Evolutionary conservation across 208 protist genomes (phyloP).

Genomic region (Trypanosoma brucei): DNA sequence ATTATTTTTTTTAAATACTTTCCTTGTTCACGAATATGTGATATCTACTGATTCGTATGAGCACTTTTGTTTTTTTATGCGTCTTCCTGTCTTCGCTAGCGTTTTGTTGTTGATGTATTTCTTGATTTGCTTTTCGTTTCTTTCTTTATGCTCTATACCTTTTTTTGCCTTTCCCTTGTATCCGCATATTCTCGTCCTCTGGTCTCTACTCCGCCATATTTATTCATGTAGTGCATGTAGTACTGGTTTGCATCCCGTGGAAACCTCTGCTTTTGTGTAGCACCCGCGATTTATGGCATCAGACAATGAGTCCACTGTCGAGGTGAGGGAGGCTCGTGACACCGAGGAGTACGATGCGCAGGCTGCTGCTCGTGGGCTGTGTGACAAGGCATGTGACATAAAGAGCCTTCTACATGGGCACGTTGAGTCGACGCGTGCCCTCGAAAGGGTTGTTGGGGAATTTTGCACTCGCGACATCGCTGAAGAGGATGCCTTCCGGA

Average conservation of each 20-base stretch:
- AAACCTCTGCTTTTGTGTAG: background rate
- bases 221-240: background rate
- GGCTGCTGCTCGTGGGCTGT: background rate
- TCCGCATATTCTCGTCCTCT: too few species aligned
- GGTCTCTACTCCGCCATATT: background rate
- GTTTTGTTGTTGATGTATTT: background rate
- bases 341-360: background rate
- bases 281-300: background rate
- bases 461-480: conserved; percentile 31
- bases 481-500: conserved; percentile 23
- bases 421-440: conserved; percentile 14
- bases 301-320: background rate
- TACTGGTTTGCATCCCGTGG: background rate
- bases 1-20: too few species aligned
- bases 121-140: background rate
- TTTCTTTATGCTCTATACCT: too few species aligned
- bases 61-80: conserved; percentile 11
- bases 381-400: conserved; percentile 26
- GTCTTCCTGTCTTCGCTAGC: conserved; percentile 12
- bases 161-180: too few species aligned
- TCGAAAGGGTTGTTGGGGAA: conserved; percentile 28
- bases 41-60: too few species aligned
- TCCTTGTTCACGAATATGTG: background rate
- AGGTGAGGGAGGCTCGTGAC: background rate
- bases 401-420: conserved; percentile 29